Base-by-base conservation (phyloP, 2,329 filamentous ascomycete species). In the Aspergillus floridensis region DNA sequence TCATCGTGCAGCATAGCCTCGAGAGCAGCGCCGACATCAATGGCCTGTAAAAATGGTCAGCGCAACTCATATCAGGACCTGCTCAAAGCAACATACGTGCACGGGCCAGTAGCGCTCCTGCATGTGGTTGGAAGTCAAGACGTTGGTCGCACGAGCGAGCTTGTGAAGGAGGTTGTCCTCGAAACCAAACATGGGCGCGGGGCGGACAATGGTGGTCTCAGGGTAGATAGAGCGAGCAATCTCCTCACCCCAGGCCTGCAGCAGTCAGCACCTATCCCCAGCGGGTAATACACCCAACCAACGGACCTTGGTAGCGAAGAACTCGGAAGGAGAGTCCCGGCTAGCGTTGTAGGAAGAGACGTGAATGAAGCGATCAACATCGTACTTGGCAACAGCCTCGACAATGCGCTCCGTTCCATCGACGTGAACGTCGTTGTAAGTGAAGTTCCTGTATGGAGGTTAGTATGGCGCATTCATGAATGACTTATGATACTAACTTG, bases 351-450 rank as follows among this genome's bases (percentile, higher is more conserved):
- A 93, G 32, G 93, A 96, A 10, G 95, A 99, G 68, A 99, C 88
- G 70, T 99, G 95, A 65, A 99, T 92, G 78, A 91, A 99, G 65
- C 95, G 88, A 79, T 99, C 95, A 67, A 97, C 87, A 71, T 99
- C 93, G 79, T 99, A 99, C 80, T 99, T 99, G 70, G 93, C 95
- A 56, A 92, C 92, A 56, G 95, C 92, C 74, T 96, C 92, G 53
- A 86, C 91, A 70, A 99, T 99, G 67, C 95, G 89, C 80, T 96
- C 90, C 19, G 90, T 89, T 63, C 93, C 92, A 76, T 96, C 92
- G 44, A 98, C 86, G 71, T 99, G 92, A 47, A 98, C 92, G 74
- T 98, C 93, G 69, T 91, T 89, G 62, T 96, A 83, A 58, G 89
- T 86, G 78, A 97, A 99, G 83, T 99, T 99, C 84, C 90, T 93